Base-by-base conservation (phyloP, 441 rosid genomes). In the Populus hybrid region DNA sequence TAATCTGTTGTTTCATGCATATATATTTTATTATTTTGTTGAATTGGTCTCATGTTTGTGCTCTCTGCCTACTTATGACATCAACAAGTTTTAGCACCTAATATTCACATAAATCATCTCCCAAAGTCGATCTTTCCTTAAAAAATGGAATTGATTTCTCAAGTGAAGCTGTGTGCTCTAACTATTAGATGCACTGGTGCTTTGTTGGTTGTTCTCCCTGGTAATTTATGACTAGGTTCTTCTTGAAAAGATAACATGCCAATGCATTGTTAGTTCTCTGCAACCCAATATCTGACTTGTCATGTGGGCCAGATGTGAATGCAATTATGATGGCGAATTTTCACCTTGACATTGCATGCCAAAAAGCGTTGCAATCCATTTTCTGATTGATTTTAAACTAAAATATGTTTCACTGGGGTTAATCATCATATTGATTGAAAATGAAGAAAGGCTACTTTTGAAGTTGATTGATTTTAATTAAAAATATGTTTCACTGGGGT, bases 1-100 rank as follows among this genome's bases (percentile, higher is more conserved):
- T 50, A 50, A 50, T 75, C 71, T 78, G 79, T 72, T 23, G 69
- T 72, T 53, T 28, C 66, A 46, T 79, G 72, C 36, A 24, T 70
- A 38, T 5, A 50, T 28, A 14, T 69, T 38, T 23, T 79, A n/a
- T 63, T 64, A 18, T 80, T 75, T 75, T 53, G 64, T 63, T 73
- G 36, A 57, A 40, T 67, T 69, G 73, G 71, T 77, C 34, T 28
- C 4, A 46, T 30, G 64, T 77, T 34, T 10, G 63, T n/a, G 61
- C 10, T 63, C 32, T 14, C 50, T 76, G 73, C 67, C 59, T 35
- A 10, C 57, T 14, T 46, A 12, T 79, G 71, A 26, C 57, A 14
- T n/a, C 34, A 21, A 42, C 75, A 65, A 57, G 69, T 71, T 24
- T 66, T 61, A 72, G 32, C 53, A 26, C 50, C 66, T 23, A 46